Evolutionary conservation across 176 grass and related monocot genomes (phyloP).

Genomic region (Otatea glauca): DNA sequence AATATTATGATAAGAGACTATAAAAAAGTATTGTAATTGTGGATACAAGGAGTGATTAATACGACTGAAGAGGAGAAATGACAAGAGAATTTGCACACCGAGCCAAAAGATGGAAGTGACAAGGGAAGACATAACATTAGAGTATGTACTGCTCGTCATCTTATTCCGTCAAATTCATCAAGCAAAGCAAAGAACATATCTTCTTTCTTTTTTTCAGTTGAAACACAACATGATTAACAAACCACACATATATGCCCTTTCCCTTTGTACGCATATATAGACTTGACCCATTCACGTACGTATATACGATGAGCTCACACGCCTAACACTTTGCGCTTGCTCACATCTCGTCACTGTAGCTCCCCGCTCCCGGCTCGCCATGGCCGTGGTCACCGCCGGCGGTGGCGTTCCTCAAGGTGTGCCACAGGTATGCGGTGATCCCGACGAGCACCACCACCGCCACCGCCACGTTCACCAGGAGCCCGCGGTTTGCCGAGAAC

Average conservation of each 20-base stretch:
- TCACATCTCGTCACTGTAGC: conserved; percentile 54
- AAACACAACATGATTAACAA: conserved; percentile 16
- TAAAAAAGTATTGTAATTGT: neutral
- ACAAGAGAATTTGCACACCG: neutral
- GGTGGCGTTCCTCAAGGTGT: conserved; percentile 44
- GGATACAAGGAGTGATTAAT: neutral
- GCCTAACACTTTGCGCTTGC: neutral
- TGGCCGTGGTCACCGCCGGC: conserved; percentile 25
- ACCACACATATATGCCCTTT: neutral
- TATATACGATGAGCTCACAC: neutral
- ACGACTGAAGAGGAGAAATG: neutral
- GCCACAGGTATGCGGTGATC: conserved; percentile 61
- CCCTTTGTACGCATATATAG: neutral
- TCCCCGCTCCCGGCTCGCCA: neutral
- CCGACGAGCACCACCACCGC: conserved; percentile 58
- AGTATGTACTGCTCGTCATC: neutral
- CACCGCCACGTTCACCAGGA: conserved; percentile 68
- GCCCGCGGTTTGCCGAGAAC: conserved; percentile 16
- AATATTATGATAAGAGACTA: neutral
- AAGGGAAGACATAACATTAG: neutral
- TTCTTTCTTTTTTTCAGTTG: neutral
- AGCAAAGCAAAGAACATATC: conserved; percentile 16
- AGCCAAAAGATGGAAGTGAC: neutral
- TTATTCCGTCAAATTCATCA: conserved; percentile 30
- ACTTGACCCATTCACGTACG: neutral